Base-by-base conservation (phyloP, 805 yeast genomes). In the Torulaspora quercuum region DNA sequence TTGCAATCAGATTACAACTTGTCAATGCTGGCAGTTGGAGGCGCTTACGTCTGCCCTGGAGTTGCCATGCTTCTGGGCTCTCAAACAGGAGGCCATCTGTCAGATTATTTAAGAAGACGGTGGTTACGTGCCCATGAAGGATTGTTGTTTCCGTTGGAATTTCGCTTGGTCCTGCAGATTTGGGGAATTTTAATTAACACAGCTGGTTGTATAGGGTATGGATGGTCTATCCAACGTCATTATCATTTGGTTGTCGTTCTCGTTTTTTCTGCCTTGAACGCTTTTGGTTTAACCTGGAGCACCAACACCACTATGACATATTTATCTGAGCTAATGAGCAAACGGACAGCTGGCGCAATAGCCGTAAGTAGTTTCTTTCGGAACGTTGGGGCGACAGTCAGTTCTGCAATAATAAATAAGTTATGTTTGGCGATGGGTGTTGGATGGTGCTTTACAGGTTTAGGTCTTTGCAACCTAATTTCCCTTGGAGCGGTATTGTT, bases 221-320 rank as follows among this genome's bases (percentile, higher is more conserved):
- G 80, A 0, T 75, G 80, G 80, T 55, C 74, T 19, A 57, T 68
- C 20, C 59, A 72, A 10, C 59, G 55, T 23, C 60, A 61, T 8
- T 59, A 60, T 11, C 69, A 62, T 34, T 57, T 70, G 21, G 66
- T 55, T 0, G 43, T 67, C 5, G 61, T 73, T 3, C 65, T 71
- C 35, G 60, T 70, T 4, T 69, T 70, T 41, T 54, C 72, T 0
- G 73, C 71, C 41, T 48, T 73, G 4, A 59, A 62, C 19, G 77
- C 78, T 0, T 70, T 72, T 47, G 79, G 80, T 1, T 65, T 73
- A 64, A 71, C 79, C 0, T 75, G 78, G 72, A 70, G 73, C 19
- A 72, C 73, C 41, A 70, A 72, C 13, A 67, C 74, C 0, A 70
- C 71, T 3, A 73, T 76, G 41, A 72, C 80, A 0, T 75, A 75